Percentiles rank a stretch among this genome's conserved stretches.
Evolutionary conservation across 176 grass and related monocot species (phyloP).

Genomic region (Raddia guianensis): DNA sequence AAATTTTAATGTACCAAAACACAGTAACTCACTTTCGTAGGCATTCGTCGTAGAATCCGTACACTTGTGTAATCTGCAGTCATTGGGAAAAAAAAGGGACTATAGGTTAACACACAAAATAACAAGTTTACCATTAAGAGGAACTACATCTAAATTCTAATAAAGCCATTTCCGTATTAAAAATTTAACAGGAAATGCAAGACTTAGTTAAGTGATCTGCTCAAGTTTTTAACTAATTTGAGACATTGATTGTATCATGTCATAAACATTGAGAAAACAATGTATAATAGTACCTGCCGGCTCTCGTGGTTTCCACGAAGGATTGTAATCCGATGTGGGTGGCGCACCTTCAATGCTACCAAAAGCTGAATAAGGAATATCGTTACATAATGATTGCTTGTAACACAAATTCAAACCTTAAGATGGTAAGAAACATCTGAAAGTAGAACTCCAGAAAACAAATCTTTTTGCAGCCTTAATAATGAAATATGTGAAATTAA

Average conservation of each 20-base stretch:
- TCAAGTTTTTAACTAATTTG: conserved; percentile 2
- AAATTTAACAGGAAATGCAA: conserved; percentile 10
- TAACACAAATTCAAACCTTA: conserved; percentile 19
- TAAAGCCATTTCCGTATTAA: neutral
- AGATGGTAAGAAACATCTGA: neutral
- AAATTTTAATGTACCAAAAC: conserved; percentile 39
- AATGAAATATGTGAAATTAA: conserved; percentile 34
- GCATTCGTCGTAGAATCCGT: conserved; percentile 98
- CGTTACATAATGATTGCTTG: conserved; percentile 19
- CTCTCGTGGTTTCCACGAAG: conserved; percentile 98
- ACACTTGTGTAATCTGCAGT: conserved; percentile 93
- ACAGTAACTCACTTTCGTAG: conserved; percentile 94
- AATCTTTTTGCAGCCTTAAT: neutral
- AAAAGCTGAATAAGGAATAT: conserved; percentile 70
- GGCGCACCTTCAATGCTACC: conserved; percentile 90
- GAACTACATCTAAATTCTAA: neutral
- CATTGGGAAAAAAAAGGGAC: conserved; percentile 33
- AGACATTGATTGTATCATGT: neutral
- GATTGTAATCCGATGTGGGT: conserved; percentile 91
- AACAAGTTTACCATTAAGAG: neutral
- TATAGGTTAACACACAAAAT: conserved; percentile 37
- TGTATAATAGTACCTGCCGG: conserved; percentile 59
- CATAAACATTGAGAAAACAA: neutral
- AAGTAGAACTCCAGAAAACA: conserved; percentile 10
- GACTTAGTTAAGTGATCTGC: neutral